A percentile compares a stretch with the other conserved stretches of the same genome.
These are phyloP conservation scores for Capronia americana DNA, from an alignment of 2,329 filamentous ascomycete species.

Conservation along the genomic window DNA sequence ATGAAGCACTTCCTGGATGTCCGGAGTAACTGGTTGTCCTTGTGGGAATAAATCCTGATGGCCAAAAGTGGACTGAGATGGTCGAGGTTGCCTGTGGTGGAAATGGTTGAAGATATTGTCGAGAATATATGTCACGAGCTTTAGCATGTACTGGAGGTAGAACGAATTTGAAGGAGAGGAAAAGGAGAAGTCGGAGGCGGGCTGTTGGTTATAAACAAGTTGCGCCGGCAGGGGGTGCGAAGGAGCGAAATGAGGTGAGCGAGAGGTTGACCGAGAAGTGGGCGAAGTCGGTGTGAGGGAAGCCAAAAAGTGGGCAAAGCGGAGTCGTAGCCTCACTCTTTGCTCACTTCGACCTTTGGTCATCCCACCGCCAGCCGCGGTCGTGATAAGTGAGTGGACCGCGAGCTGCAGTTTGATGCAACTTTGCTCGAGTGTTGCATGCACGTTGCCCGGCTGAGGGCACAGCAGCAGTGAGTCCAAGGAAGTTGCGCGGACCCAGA, in stretches of 20 bases:
- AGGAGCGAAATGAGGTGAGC: conserved; percentile 23
- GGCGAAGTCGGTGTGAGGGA: neutral
- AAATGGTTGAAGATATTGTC: neutral
- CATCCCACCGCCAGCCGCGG: conserved; percentile 7
- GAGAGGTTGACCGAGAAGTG: conserved; percentile 9
- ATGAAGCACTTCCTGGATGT: conserved; percentile 3
- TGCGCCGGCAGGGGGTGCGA: conserved; percentile 7
- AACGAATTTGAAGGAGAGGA: neutral
- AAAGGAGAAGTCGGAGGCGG: neutral
- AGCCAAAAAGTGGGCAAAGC: conserved; percentile 22
- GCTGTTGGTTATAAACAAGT: conserved; percentile 10
- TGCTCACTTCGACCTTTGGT: neutral
- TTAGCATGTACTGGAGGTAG: conserved; percentile 4
- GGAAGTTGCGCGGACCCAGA: neutral
- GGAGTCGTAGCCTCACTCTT: conserved; percentile 14
- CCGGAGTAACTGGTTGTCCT: conserved; percentile 6
- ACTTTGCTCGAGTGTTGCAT: conserved; percentile 11
- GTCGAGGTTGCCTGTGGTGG: neutral
- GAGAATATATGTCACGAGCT: neutral
- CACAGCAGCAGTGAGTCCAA: neutral
- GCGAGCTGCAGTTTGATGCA: conserved; percentile 13
- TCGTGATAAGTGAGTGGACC: conserved; percentile 9
- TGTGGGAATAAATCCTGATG: conserved; percentile 5
- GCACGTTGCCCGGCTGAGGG: conserved; percentile 14
- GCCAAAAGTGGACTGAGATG: conserved; percentile 5